Base-by-base conservation (phyloP, 257 asterid genomes). In the Gentiana dahurica region DNA sequence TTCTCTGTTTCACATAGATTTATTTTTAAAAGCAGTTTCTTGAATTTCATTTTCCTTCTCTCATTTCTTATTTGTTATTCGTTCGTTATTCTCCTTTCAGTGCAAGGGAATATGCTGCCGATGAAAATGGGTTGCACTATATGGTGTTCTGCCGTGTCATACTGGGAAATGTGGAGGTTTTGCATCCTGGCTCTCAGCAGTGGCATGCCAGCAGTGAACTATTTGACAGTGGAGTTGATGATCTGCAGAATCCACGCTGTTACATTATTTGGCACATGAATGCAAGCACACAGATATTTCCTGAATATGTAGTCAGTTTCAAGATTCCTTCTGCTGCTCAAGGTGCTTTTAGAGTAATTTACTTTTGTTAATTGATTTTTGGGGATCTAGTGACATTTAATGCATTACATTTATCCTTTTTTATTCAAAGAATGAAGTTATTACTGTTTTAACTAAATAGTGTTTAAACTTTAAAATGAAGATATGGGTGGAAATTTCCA, bases 211-310 rank as follows among this genome's bases (percentile, higher is more conserved):
- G 68, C 46, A 50, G 55, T 49, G 69, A 71, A 44, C 51, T 61
- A 11, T 63, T 51, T 63, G 77, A 71, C 33, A 41, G 57, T 48
- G 73, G 73, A 37, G 77, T 62, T 53, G 77, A 71, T 59, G 58
- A 67, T 62, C n/a, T 65, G 37, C 43, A 53, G 51, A 46, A 47
- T 39, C 77, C 77, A 46, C 62, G 58, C 32, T 60, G 54, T 15
- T 71, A 66, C 54, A 54, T 71, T 11, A 55, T 66, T 35, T 71
- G 77, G 73, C 55, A 56, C n/a, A 57, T 55, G 64, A 59, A 63
- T 49, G 8, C 58, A 47, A 71, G 43, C 55, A 66, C 72, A 8
- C 72, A 71, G 32, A 58, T 71, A 49, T 71, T 45, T 57, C 73
- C 77, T 12, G 66, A 62, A 51, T 58, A 49, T 54, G 59, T 58